phyloP scores from a whole-genome alignment of 176 grass and related monocot species.

The Tillandsia leiboldiana region DNA sequence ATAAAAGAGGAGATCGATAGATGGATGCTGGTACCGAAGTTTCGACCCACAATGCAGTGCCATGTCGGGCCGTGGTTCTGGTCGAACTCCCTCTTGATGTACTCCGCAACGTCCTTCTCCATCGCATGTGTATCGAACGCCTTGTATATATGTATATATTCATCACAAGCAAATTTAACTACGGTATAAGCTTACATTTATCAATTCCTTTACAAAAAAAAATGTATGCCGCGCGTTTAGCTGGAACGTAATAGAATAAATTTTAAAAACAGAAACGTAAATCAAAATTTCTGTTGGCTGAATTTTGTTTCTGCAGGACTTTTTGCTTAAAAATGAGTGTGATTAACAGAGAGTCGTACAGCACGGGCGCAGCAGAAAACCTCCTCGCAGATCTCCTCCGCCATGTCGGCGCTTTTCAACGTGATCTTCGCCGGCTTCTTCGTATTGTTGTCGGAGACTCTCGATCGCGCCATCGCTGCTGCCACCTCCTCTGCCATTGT shows the following conservation, averaged over 20 bases:
- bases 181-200: too few relatives aligned
- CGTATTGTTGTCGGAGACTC: slow-evolving; percentile 44
- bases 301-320: too few relatives aligned
- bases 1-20: not conserved
- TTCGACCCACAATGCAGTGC: slow-evolving; percentile 97
- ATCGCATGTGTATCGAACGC: slow-evolving; percentile 78
- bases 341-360: slow-evolving; percentile 21
- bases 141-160: slow-evolving; percentile 11
- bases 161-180: too few relatives aligned
- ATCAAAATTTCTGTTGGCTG: too few relatives aligned
- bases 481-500: slow-evolving; percentile 1
- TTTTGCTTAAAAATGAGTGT: not conserved
- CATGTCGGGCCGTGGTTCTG: slow-evolving; percentile 81
- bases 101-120: slow-evolving; percentile 97
- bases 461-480: slow-evolving; percentile 10
- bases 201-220: too few relatives aligned
- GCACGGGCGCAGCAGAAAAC: slow-evolving; percentile 76
- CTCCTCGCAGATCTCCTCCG: slow-evolving; percentile 85
- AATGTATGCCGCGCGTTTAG: too few relatives aligned
- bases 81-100: slow-evolving; percentile 99
- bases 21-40: slow-evolving; percentile 54
- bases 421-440: slow-evolving; percentile 60
- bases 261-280: too few relatives aligned
- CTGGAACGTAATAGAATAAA: too few relatives aligned
- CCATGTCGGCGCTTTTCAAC: slow-evolving; percentile 97